Conservation (phyloP, 495 filamentous ascomycete species). For the Aspergillus leporis region DNA sequence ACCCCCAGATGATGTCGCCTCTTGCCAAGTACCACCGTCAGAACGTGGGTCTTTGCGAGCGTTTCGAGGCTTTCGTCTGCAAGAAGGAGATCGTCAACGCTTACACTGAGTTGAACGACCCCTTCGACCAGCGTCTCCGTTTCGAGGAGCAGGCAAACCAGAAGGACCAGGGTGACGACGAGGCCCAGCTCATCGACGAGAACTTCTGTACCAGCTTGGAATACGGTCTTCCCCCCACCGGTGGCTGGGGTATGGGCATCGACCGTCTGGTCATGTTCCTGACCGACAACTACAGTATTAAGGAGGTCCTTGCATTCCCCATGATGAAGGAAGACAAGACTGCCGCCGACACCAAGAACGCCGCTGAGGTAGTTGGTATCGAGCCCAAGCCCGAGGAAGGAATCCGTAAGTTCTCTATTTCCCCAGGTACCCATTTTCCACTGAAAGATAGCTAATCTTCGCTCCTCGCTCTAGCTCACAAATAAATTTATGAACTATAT, state of each 20-base stretch:
- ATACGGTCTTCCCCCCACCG: conserved; percentile 88
- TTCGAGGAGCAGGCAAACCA: conserved; percentile 97
- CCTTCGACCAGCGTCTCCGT: conserved; percentile 87
- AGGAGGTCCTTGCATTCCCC: conserved; percentile 94
- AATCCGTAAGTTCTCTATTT: conserved; percentile 57
- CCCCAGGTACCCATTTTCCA: conserved; percentile 8
- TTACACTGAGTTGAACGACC: conserved; percentile 98
- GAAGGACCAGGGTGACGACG: conserved; percentile 95
- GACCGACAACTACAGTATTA: conserved; percentile 92
- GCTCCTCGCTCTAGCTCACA: conserved; percentile 30
- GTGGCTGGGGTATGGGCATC: conserved; percentile 97
- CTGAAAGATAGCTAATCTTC: conserved; percentile 5
- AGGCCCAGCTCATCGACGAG: conserved; percentile 95
- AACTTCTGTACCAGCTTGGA: conserved; percentile 84
- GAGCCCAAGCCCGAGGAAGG: conserved; percentile 67
- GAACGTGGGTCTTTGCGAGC: conserved; percentile 83
- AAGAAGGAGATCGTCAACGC: conserved; percentile 97
- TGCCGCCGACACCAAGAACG: conserved; percentile 49
- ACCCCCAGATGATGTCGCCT: conserved; percentile 97
- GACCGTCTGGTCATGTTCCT: conserved; percentile 97
- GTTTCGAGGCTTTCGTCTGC: conserved; percentile 96
- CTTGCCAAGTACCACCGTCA: conserved; percentile 91
- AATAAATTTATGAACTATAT: conserved; percentile 28
- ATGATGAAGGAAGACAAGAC: conserved; percentile 74
- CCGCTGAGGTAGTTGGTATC: conserved; percentile 65